Percentiles rank a stretch among this genome's conserved stretches.
Conservation (phyloP, 202 grass and related monocot genomes). For the Hordeum pubiflorum region DNA sequence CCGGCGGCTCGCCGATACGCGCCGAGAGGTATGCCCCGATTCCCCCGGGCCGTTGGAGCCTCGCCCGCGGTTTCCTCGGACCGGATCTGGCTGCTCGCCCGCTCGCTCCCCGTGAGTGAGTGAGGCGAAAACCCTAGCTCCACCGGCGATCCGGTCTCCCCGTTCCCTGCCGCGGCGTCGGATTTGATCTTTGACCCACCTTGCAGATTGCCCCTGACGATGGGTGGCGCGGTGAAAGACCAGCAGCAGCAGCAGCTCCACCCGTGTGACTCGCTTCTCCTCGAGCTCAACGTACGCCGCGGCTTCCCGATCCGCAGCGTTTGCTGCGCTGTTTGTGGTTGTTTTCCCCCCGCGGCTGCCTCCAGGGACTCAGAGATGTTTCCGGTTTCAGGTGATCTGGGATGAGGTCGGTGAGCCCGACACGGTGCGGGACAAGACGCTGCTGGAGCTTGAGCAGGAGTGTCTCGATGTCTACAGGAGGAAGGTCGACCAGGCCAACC, state of each 20-base stretch:
- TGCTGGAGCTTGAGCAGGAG: conserved; percentile 80
- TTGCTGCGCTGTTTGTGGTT: neutral
- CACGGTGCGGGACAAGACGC: conserved; percentile 54
- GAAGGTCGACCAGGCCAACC: conserved; percentile 73
- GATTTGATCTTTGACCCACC: conserved; percentile 16
- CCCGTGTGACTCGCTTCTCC: conserved; percentile 54
- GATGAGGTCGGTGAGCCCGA: conserved; percentile 71
- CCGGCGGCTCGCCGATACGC: conserved; percentile 8
- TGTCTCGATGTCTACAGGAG: conserved; percentile 72
- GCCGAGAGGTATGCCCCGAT: conserved; percentile 24
- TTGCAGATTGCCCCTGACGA: conserved; percentile 26
- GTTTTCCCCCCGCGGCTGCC: neutral
- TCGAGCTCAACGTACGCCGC: conserved; percentile 54
- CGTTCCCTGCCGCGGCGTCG: neutral
- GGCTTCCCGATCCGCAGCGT: neutral
- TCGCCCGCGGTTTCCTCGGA: neutral
- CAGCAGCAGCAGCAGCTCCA: conserved; percentile 64
- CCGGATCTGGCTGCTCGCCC: neutral
- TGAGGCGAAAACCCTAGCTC: conserved; percentile 9
- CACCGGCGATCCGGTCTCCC: neutral
- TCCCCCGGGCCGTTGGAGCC: neutral
- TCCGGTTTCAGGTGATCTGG: conserved; percentile 65
- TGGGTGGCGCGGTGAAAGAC: conserved; percentile 47
- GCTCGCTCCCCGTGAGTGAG: neutral
- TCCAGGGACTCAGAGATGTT: neutral